Percentiles rank a stretch among this genome's conserved stretches.
These are phyloP conservation scores for Samsoniella hepiali DNA, from an alignment of 2,329 filamentous ascomycete species.

Conservation along the genomic window DNA sequence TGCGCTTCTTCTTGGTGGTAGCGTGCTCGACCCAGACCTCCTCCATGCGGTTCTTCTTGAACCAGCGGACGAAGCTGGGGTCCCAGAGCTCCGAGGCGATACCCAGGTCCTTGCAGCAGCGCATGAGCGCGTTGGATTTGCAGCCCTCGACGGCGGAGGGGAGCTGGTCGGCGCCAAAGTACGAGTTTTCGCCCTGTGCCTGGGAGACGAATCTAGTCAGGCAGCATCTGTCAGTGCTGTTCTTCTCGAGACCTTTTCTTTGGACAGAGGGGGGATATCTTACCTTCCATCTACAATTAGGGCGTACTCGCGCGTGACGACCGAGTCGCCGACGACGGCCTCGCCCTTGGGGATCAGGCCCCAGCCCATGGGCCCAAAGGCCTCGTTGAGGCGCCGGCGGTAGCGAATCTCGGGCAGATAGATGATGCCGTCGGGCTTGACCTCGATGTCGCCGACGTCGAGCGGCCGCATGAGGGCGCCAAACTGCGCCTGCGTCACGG, in stretches of 20 bases:
- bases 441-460: constrained; percentile 75
- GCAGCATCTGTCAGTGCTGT: background rate
- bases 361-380: constrained; percentile 95
- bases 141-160: constrained; percentile 94
- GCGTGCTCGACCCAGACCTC: constrained; percentile 90
- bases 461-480: constrained; percentile 67
- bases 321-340: constrained; percentile 76
- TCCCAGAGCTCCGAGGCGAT: constrained; percentile 97
- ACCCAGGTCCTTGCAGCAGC: constrained; percentile 96
- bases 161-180: constrained; percentile 85
- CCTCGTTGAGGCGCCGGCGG: constrained; percentile 79
- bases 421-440: constrained; percentile 95
- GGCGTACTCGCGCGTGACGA: constrained; percentile 87
- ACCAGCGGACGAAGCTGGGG: constrained; percentile 81
- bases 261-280: constrained; percentile 26
- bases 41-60: constrained; percentile 69
- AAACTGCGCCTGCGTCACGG: constrained; percentile 69
- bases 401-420: constrained; percentile 99
- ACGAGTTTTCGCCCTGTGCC: constrained; percentile 90
- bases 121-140: constrained; percentile 96
- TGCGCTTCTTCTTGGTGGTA: constrained; percentile 81
- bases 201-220: constrained; percentile 75
- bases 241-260: background rate
- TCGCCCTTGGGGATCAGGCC: constrained; percentile 86
- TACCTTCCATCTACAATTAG: constrained; percentile 85